Evolutionary conservation across 2,329 filamentous ascomycete species (phyloP).

Genomic region (Aspergillus sp.): DNA sequence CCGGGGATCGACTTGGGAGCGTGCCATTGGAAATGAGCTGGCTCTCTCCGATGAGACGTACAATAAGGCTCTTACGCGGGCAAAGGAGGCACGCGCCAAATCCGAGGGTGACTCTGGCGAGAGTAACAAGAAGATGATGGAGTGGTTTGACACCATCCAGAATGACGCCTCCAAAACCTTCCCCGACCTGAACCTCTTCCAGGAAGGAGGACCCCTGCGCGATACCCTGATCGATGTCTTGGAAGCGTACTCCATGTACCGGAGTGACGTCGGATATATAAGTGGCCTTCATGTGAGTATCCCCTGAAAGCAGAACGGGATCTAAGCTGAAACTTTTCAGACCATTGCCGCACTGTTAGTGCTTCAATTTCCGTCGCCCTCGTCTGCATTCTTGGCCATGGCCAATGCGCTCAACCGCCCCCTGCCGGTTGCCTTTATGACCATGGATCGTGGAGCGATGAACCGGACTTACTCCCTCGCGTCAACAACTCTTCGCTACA

Average conservation of each 20-base stretch:
- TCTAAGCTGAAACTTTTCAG: slow-evolving; percentile 27
- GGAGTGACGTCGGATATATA: slow-evolving; percentile 65
- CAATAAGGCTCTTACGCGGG: slow-evolving; percentile 60
- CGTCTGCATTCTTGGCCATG: slow-evolving; percentile 61
- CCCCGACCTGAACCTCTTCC: slow-evolving; percentile 63
- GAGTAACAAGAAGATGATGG: slow-evolving; percentile 49
- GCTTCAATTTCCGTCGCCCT: slow-evolving; percentile 57
- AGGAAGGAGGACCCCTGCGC: slow-evolving; percentile 58
- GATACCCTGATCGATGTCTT: slow-evolving; percentile 62
- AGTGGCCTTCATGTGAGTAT: slow-evolving; percentile 60
- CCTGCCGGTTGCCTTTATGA: slow-evolving; percentile 64
- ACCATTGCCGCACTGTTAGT: slow-evolving; percentile 63
- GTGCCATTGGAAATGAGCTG: slow-evolving; percentile 65
- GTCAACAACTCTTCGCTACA: slow-evolving; percentile 61
- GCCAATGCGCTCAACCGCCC: slow-evolving; percentile 66
- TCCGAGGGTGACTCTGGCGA: slow-evolving; percentile 49
- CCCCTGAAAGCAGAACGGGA: background rate
- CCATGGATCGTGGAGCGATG: slow-evolving; percentile 60
- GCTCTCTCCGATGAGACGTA: slow-evolving; percentile 60
- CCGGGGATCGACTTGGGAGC: slow-evolving; percentile 63
- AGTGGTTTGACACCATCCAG: slow-evolving; percentile 60
- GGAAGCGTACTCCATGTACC: slow-evolving; percentile 67
- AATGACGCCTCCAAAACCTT: slow-evolving; percentile 60
- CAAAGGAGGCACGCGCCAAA: slow-evolving; percentile 53
- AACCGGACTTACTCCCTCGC: slow-evolving; percentile 60